Evolutionary conservation across 108 stramenopile genomes (phyloP).

Genomic region (Cyclotella sp.): DNA sequence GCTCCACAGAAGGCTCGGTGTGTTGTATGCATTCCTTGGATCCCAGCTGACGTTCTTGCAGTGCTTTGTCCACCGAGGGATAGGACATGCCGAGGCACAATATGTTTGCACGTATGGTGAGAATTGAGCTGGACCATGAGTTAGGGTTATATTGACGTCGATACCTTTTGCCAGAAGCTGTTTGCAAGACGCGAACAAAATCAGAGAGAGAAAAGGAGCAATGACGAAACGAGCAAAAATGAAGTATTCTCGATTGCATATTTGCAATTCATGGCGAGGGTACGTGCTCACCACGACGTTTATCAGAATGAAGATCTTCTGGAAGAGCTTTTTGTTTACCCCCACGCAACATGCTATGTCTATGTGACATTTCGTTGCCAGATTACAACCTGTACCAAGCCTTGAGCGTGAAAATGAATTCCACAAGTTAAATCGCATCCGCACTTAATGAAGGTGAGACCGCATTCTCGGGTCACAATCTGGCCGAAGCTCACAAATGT

Average conservation of each 20-base stretch:
- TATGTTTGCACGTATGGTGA: constrained; percentile 60
- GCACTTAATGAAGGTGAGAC: too few species aligned
- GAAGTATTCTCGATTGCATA: too few species aligned
- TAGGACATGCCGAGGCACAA: constrained; percentile 82
- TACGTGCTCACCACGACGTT: background rate
- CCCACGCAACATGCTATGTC: background rate
- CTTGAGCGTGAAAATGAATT: too few species aligned
- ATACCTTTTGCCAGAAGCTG: constrained; percentile 40
- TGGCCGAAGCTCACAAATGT: too few species aligned
- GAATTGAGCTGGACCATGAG: constrained; percentile 47
- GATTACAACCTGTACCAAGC: too few species aligned
- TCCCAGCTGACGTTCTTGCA: constrained; percentile 44
- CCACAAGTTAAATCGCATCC: too few species aligned
- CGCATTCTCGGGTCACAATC: too few species aligned
- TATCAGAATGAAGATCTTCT: background rate
- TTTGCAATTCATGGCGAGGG: background rate
- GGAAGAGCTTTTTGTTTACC: background rate
- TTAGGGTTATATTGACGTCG: constrained; percentile 43
- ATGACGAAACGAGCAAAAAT: background rate
- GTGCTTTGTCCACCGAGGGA: constrained; percentile 55
- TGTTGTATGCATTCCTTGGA: constrained; percentile 37
- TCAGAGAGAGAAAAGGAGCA: background rate
- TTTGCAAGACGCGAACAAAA: background rate
- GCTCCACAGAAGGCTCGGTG: constrained; percentile 57
- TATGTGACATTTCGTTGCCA: background rate